These are phyloP conservation scores for Lentinula raphanica DNA, from an alignment of 768 basidiomycete species.

Conservation along the genomic window DNA sequence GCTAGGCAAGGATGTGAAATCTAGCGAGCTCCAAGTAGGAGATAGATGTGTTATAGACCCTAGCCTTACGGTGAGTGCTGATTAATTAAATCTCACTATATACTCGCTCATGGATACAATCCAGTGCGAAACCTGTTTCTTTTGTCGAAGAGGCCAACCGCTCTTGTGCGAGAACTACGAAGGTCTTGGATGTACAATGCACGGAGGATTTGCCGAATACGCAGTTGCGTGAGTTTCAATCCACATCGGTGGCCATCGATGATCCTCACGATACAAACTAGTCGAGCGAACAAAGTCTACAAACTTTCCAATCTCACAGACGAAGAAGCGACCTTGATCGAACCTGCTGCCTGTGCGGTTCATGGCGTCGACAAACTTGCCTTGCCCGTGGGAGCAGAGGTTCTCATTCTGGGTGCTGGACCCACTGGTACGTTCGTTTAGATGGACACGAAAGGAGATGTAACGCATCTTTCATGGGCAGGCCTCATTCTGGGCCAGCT, in stretches of 20 bases:
- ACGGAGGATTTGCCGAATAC: constrained; percentile 75
- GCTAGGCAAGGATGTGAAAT: constrained; percentile 52
- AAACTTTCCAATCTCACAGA: constrained; percentile 72
- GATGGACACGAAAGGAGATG: neutral
- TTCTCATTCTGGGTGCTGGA: constrained; percentile 71
- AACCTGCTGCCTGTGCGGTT: constrained; percentile 75
- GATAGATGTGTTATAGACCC: constrained; percentile 62
- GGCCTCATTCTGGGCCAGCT: constrained; percentile 88
- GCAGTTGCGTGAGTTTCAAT: constrained; percentile 53
- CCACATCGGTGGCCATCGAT: neutral
- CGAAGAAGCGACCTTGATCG: constrained; percentile 71
- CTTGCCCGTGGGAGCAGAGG: constrained; percentile 64
- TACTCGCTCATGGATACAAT: neutral
- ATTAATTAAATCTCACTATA: neutral
- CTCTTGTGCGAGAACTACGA: constrained; percentile 70
- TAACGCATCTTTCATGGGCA: neutral
- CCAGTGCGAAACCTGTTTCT: constrained; percentile 64
- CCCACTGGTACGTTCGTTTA: constrained; percentile 45
- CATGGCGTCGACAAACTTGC: constrained; percentile 75
- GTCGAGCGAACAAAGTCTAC: constrained; percentile 62
- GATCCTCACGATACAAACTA: constrained; percentile 15
- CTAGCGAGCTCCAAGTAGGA: constrained; percentile 38
- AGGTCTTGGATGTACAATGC: constrained; percentile 54
- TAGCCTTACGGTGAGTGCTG: constrained; percentile 37
- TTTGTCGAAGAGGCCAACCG: constrained; percentile 64